phyloP scores from a whole-genome alignment of 2,329 filamentous ascomycete species.

The Thermothelomyces thermophilus region DNA sequence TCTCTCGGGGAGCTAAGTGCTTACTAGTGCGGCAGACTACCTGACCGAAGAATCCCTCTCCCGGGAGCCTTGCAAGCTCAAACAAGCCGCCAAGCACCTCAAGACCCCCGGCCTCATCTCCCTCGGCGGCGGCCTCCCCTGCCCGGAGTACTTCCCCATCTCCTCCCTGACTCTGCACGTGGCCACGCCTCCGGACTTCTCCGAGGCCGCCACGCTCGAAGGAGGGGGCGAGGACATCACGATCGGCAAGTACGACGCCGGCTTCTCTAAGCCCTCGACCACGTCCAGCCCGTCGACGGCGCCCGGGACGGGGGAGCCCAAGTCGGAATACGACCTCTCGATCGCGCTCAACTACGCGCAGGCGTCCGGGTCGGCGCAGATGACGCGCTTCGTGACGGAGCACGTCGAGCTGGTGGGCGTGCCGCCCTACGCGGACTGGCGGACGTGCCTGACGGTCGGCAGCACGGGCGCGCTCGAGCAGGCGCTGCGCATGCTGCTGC shows the following conservation, averaged over 20 bases:
- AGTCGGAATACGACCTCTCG: conserved; percentile 60
- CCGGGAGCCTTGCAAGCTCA: conserved; percentile 65
- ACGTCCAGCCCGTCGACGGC: conserved; percentile 33
- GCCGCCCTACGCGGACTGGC: conserved; percentile 88
- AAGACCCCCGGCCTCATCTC: conserved; percentile 81
- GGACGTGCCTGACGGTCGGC: conserved; percentile 73
- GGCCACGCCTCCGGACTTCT: conserved; percentile 62
- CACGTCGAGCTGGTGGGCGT: conserved; percentile 79
- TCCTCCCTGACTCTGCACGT: conserved; percentile 69
- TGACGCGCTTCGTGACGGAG: conserved; percentile 87
- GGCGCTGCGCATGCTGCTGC: conserved; percentile 68
- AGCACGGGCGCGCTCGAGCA: conserved; percentile 84
- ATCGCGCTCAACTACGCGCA: conserved; percentile 93
- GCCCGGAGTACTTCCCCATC: conserved; percentile 87
- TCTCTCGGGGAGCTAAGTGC: background rate
- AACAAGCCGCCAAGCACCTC: conserved; percentile 72
- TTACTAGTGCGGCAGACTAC: conserved; percentile 36
- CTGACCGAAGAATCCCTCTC: conserved; percentile 57
- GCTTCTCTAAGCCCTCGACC: background rate
- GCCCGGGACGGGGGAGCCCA: background rate
- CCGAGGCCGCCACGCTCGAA: conserved; percentile 57
- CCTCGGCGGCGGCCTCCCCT: conserved; percentile 85
- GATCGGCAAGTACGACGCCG: conserved; percentile 78
- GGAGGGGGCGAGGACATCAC: conserved; percentile 51
- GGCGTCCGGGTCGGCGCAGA: conserved; percentile 74